Evolutionary conservation across 2,329 filamentous ascomycete species (phyloP), one percentile per base, ranked within the genome.

Genomic region (Aspergillus viridinutans): DNA sequence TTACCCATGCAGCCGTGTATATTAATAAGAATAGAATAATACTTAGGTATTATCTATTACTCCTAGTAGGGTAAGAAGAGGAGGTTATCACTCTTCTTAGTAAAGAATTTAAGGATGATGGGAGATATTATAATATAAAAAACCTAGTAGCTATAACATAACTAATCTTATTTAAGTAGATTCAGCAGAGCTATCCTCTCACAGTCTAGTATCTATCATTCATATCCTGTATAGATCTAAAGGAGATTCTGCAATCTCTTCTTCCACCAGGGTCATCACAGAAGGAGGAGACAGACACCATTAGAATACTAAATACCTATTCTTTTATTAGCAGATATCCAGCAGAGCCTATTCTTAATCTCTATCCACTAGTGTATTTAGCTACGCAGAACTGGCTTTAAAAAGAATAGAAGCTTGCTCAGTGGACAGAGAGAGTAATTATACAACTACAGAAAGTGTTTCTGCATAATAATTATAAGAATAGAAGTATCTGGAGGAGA

Each of bases 81-180:
- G 59, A 61, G 26, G 12, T 14, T 14, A 23, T 57, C 9, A 25
- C 7, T 26, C 45, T 59, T 8, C 14, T 52, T 12, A 57, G 52
- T 26, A 42, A 21, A 21, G 20, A 59, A 12, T 75, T 75, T 49
- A 57, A 67, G 25, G 72, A 76, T 58, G 42, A 55, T 17, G 58
- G 57, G 26, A 65, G 71, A 49, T 72, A 74, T 52, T 50, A 35
- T 2, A 58, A 66, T 7, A 54, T 66, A 14, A 59, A 62, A 38
- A 74, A 72, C 56, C 60, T 73, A 4, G 63, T 77, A n/a, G 67
- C 68, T 9, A 72, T 61, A 2, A 59, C 50, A 38, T 77, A 70
- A 72, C 60, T 67, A 5, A 70, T 76, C 29, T 72, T 71, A 4
- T 74, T 76, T 47, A 54, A 72, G 8, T 64, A 72, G 47, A 74